phyloP scores from a whole-genome alignment of 2,329 filamentous ascomycete genomes.

The Exserohilum rostratum region DNA sequence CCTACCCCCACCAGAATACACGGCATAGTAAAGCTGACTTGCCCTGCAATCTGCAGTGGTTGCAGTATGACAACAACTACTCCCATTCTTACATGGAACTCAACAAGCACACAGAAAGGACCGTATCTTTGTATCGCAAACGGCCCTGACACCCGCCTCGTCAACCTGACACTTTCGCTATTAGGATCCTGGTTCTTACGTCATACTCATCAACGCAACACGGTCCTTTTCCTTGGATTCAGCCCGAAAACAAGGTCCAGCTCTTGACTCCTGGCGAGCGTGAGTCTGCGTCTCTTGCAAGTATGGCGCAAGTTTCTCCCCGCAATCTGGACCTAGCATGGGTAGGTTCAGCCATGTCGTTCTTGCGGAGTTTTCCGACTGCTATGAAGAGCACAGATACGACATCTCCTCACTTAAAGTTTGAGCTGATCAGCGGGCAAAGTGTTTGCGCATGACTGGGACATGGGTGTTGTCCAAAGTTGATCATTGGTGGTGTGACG shows the following conservation, averaged over 20 bases:
- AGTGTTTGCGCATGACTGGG: neutral
- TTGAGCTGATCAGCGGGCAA: neutral
- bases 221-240: neutral
- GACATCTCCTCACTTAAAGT: neutral
- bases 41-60: neutral
- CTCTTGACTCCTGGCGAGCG: neutral
- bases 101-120: neutral
- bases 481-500: neutral
- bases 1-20: constrained; percentile 12
- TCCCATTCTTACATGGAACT: neutral
- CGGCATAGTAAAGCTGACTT: neutral
- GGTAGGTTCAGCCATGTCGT: no score
- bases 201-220: neutral
- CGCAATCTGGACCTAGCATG: no score
- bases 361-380: no score
- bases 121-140: neutral
- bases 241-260: neutral
- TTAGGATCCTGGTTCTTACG: neutral
- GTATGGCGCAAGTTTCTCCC: neutral
- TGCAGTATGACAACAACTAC: neutral
- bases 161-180: neutral
- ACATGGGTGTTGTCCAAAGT: neutral
- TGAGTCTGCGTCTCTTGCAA: neutral
- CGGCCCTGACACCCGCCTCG: neutral
- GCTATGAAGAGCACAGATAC: neutral